Conservation (phyloP, 768 basidiomycete species). For the Xerocomellus intermedius region DNA sequence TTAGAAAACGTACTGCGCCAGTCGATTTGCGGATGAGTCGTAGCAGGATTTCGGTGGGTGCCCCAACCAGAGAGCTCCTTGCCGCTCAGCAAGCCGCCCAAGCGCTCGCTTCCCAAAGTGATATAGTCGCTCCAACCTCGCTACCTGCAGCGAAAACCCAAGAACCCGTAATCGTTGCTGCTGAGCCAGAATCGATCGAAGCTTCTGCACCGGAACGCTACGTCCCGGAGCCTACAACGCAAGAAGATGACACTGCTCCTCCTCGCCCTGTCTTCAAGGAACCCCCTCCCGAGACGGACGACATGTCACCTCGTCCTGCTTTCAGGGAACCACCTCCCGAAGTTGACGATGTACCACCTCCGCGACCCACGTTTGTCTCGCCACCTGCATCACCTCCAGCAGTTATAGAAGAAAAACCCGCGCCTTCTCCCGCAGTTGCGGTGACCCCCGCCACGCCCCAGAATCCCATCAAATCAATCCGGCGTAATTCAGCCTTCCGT, state of each 20-base stretch:
- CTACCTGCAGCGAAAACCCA: slow-evolving; percentile 15
- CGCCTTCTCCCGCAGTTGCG: slow-evolving; percentile 34
- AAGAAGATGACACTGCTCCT: slow-evolving; percentile 19
- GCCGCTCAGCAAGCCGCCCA: slow-evolving; percentile 67
- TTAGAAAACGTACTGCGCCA: slow-evolving; percentile 82
- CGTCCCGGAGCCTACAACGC: background rate
- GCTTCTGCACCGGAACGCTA: background rate
- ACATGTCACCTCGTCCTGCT: slow-evolving; percentile 38
- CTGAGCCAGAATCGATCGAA: slow-evolving; percentile 18
- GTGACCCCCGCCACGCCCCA: slow-evolving; percentile 50
- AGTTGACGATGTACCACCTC: slow-evolving; percentile 38
- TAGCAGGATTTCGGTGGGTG: slow-evolving; percentile 67
- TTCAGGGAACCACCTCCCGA: slow-evolving; percentile 70
- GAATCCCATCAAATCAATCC: slow-evolving; percentile 46
- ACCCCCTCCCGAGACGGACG: slow-evolving; percentile 47
- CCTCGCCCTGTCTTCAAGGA: slow-evolving; percentile 57
- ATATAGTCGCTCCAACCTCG: slow-evolving; percentile 10
- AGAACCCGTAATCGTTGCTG: slow-evolving; percentile 15
- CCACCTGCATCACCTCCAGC: slow-evolving; percentile 26
- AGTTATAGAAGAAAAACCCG: slow-evolving; percentile 18
- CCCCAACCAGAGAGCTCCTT: slow-evolving; percentile 67
- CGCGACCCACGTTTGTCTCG: slow-evolving; percentile 18
- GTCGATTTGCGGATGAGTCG: slow-evolving; percentile 88
- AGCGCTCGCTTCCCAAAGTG: slow-evolving; percentile 41
- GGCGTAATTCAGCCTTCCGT: slow-evolving; percentile 36